phyloP scores from a whole-genome alignment of 495 filamentous ascomycete genomes.

The Pyrenula aspistea region DNA sequence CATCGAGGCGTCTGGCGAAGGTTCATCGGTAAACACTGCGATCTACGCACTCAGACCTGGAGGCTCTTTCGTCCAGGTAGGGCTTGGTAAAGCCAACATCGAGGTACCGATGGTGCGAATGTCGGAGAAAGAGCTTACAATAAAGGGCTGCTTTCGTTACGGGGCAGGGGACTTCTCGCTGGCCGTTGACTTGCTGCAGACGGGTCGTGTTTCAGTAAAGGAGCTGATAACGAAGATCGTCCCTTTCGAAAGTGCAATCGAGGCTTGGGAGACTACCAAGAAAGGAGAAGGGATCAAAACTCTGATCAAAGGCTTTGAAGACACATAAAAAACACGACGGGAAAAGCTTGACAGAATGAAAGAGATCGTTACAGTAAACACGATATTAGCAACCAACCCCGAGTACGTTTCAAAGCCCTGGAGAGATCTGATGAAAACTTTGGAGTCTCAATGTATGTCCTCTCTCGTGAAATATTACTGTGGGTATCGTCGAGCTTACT shows the following conservation, averaged over 20 bases:
- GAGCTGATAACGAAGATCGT: conserved; percentile 58
- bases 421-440: no score
- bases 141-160: conserved; percentile 76
- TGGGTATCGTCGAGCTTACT: no score
- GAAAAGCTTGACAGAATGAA: no score
- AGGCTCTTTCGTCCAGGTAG: conserved; percentile 76
- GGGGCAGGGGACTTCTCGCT: conserved; percentile 69
- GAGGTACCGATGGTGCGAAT: conserved; percentile 71
- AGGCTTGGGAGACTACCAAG: conserved; percentile 69
- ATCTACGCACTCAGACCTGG: conserved; percentile 59
- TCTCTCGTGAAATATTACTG: no score
- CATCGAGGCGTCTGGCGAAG: conserved; percentile 77
- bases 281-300: conserved; percentile 75
- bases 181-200: conserved; percentile 56
- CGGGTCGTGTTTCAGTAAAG: conserved; percentile 56
- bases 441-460: no score
- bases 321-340: not conserved
- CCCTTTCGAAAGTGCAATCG: conserved; percentile 57
- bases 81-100: conserved; percentile 68
- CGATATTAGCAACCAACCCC: no score
- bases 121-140: conserved; percentile 69
- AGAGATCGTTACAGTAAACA: no score
- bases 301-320: conserved; percentile 35
- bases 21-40: conserved; percentile 60
- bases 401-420: no score